Conservation (phyloP, 2,329 filamentous ascomycete genomes). For the Botrytis deweyae region DNA sequence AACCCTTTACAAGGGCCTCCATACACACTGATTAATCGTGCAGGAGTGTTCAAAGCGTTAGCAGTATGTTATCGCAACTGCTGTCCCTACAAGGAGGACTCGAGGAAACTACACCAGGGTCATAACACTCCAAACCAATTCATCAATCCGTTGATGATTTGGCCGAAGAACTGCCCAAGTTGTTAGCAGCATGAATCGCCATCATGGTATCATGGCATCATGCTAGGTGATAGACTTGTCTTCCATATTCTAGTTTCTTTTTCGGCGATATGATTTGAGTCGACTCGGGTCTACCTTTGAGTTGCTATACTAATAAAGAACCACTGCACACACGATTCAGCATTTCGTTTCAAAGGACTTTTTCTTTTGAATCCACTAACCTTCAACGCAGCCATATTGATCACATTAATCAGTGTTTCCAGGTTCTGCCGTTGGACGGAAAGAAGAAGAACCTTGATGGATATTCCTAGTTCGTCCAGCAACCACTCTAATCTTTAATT, state of each 20-base stretch:
- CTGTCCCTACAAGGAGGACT: background rate
- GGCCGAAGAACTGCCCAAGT: background rate
- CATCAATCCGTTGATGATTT: background rate
- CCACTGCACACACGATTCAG: slow-evolving; percentile 2
- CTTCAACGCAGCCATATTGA: background rate
- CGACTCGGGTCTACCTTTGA: background rate
- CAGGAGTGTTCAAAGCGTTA: background rate
- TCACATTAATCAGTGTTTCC: background rate
- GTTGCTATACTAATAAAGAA: background rate
- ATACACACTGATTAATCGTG: background rate
- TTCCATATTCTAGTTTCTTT: background rate
- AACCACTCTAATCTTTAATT: background rate
- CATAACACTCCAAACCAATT: background rate
- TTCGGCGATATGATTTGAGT: background rate
- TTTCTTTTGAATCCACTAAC: background rate
- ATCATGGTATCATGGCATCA: background rate
- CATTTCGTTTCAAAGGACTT: background rate
- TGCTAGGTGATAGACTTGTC: background rate
- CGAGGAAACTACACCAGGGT: background rate
- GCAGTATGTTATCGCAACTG: background rate
- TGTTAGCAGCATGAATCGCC: background rate
- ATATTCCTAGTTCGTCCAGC: background rate
- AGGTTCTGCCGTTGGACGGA: background rate
- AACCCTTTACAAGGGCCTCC: background rate
- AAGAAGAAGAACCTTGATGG: background rate